Percentiles rank a stretch among this genome's conserved stretches.
These are phyloP conservation scores for Ophiognomonia clavigignenti-juglandacearum DNA, from an alignment of 2,329 filamentous ascomycete species.

Conservation along the genomic window DNA sequence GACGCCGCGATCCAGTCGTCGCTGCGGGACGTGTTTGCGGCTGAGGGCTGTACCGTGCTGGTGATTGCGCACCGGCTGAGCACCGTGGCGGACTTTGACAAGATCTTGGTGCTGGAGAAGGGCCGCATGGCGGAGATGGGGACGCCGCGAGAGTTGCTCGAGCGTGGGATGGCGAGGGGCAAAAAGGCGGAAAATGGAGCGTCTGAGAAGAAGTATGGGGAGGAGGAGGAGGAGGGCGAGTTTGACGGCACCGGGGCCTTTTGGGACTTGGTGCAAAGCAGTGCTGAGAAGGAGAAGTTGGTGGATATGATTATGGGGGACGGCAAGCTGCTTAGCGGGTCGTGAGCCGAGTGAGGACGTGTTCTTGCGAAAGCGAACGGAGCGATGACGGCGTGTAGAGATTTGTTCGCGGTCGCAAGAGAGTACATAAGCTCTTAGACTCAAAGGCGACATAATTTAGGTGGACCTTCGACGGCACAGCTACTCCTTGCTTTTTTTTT, in stretches of 20 bases:
- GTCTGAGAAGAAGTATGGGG: background rate
- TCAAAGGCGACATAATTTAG: no score
- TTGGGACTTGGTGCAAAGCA: constrained; percentile 26
- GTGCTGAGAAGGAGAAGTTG: constrained; percentile 23
- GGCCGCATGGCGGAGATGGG: constrained; percentile 41
- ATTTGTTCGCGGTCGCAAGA: no score
- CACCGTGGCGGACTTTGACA: constrained; percentile 48
- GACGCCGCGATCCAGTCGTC: constrained; percentile 53
- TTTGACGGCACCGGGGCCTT: constrained; percentile 22
- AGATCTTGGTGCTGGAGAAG: constrained; percentile 42
- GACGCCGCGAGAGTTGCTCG: constrained; percentile 33
- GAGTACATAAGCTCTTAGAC: no score
- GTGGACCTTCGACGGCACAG: no score
- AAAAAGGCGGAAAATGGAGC: background rate
- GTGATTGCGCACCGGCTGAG: constrained; percentile 34
- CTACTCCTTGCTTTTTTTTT: no score
- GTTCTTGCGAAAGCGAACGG: no score
- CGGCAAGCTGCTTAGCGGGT: no score
- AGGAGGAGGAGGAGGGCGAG: constrained; percentile 5
- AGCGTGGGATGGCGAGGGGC: constrained; percentile 27
- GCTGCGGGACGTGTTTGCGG: constrained; percentile 42
- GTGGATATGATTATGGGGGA: constrained; percentile 24
- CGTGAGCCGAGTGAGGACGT: no score
- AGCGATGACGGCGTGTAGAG: no score
- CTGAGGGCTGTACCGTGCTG: constrained; percentile 49